Percentiles rank a stretch among this genome's conserved stretches.
Conservation (phyloP, 2,329 filamentous ascomycete genomes). For the Talaromyces piceae region DNA sequence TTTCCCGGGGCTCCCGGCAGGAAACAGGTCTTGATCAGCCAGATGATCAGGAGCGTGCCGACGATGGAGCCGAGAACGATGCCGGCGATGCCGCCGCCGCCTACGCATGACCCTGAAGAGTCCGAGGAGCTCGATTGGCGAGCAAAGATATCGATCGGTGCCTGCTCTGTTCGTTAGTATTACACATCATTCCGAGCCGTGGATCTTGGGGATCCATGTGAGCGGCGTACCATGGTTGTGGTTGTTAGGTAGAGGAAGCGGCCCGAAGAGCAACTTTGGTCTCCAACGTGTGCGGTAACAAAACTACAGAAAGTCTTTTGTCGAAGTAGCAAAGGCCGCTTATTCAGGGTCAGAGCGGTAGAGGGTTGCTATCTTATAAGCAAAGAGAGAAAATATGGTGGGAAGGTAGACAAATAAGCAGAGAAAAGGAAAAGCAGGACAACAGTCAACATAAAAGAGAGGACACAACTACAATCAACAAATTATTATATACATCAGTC, state of each 20-base stretch:
- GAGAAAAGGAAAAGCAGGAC: too few species aligned
- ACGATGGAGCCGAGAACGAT: slow-evolving; percentile 35
- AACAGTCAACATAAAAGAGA: too few species aligned
- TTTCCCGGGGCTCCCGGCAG: slow-evolving; percentile 17
- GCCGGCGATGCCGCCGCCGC: slow-evolving; percentile 31
- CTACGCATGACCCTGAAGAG: slow-evolving; percentile 23
- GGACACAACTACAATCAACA: neutral
- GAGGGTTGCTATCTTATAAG: too few species aligned
- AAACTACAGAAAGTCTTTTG: too few species aligned
- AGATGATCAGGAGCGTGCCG: slow-evolving; percentile 29
- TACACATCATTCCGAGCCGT: neutral
- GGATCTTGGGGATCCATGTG: neutral
- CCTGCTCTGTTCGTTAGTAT: neutral
- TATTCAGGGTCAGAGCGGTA: too few species aligned
- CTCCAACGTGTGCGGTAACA: too few species aligned
- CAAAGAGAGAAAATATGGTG: too few species aligned
- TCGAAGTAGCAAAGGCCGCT: too few species aligned
- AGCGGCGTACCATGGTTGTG: slow-evolving; percentile 7
- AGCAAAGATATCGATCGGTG: neutral
- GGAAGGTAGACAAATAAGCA: too few species aligned
- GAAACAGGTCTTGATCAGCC: slow-evolving; percentile 26
- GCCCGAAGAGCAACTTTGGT: too few species aligned
- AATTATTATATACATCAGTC: neutral
- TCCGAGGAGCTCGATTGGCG: slow-evolving; percentile 5
- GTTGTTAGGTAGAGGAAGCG: too few species aligned